phyloP scores from a whole-genome alignment of 1,284 basidiomycete genomes.

The Stygiomarasmius scandens region DNA sequence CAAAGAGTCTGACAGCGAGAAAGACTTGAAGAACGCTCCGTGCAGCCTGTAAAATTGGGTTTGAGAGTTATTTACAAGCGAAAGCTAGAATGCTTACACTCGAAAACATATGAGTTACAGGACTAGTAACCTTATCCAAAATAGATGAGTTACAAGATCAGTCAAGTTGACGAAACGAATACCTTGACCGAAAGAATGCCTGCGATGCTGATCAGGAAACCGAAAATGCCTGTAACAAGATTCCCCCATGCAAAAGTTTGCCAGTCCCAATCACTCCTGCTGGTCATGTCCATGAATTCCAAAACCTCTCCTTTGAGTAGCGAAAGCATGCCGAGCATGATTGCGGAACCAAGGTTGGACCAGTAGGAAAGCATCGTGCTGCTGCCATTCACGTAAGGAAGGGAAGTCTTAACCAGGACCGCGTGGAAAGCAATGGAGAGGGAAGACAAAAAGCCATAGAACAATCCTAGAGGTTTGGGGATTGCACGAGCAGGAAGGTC shows the following conservation, averaged over 20 bases:
- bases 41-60: slow-evolving; percentile 43
- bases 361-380: slow-evolving; percentile 59
- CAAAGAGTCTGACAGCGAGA: slow-evolving; percentile 56
- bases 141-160: slow-evolving; percentile 57
- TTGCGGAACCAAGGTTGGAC: slow-evolving; percentile 54
- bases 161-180: too few species aligned
- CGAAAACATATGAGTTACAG: slow-evolving; percentile 64
- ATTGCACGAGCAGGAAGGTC: slow-evolving; percentile 24
- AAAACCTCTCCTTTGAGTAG: slow-evolving; percentile 47
- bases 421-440: slow-evolving; percentile 61
- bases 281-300: slow-evolving; percentile 33
- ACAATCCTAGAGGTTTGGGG: slow-evolving; percentile 43
- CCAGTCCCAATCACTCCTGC: slow-evolving; percentile 31
- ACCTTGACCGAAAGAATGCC: slow-evolving; percentile 57
- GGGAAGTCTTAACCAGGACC: slow-evolving; percentile 58
- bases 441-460: slow-evolving; percentile 59
- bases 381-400: slow-evolving; percentile 50
- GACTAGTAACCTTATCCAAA: slow-evolving; percentile 57
- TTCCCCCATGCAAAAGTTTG: slow-evolving; percentile 52
- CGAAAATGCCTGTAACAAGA: slow-evolving; percentile 56
- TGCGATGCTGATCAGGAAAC: slow-evolving; percentile 58
- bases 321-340: slow-evolving; percentile 49
- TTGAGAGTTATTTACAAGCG: neutral
- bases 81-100: slow-evolving; percentile 40
- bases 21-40: slow-evolving; percentile 61